A percentile compares a stretch with the other conserved stretches of the same genome.
Evolutionary conservation across 1,139 yeast species (phyloP).

Genomic region (Zhuliangozyma parablackwelliae): DNA sequence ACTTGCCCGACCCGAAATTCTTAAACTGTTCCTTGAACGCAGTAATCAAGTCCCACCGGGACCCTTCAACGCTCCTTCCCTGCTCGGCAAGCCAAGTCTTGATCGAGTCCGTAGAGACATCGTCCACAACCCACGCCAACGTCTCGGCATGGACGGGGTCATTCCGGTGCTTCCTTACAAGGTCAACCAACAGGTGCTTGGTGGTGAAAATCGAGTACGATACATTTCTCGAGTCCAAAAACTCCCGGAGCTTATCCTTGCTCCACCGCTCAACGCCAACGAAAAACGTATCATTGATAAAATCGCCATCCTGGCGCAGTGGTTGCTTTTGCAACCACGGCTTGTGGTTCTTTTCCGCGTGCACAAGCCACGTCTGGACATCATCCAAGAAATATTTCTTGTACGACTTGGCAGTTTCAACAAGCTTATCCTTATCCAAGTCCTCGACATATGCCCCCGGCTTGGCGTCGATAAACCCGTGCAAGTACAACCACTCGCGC

Average conservation of each 20-base stretch:
- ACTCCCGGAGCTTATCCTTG: slow-evolving; percentile 45
- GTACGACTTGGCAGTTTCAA: slow-evolving; percentile 14
- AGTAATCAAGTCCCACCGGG: slow-evolving; percentile 19
- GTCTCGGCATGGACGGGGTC: slow-evolving; percentile 24
- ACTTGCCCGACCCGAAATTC: slow-evolving; percentile 6
- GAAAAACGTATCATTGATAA: slow-evolving; percentile 42
- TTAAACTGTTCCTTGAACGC: slow-evolving; percentile 11
- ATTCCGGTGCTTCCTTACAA: slow-evolving; percentile 43
- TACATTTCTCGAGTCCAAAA: slow-evolving; percentile 49
- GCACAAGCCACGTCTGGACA: slow-evolving; percentile 31
- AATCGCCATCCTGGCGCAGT: slow-evolving; percentile 18
- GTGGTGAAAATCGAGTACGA: slow-evolving; percentile 43
- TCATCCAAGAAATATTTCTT: slow-evolving; percentile 40
- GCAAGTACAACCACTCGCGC: slow-evolving; percentile 26
- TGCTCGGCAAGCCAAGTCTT: slow-evolving; percentile 21
- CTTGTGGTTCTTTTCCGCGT: slow-evolving; percentile 19
- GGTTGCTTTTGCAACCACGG: slow-evolving; percentile 22
- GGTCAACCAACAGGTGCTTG: slow-evolving; percentile 41
- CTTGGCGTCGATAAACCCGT: slow-evolving; percentile 22
- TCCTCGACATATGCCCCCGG: slow-evolving; percentile 18
- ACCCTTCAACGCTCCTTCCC: slow-evolving; percentile 21
- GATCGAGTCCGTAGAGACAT: slow-evolving; percentile 18
- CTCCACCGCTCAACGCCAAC: slow-evolving; percentile 46
- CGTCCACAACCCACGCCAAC: slow-evolving; percentile 18
- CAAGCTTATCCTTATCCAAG: slow-evolving; percentile 16